Evolutionary conservation across 257 asterid species (phyloP), one percentile per base, ranked within the genome.

Genomic region (Solanum etuberosum): DNA sequence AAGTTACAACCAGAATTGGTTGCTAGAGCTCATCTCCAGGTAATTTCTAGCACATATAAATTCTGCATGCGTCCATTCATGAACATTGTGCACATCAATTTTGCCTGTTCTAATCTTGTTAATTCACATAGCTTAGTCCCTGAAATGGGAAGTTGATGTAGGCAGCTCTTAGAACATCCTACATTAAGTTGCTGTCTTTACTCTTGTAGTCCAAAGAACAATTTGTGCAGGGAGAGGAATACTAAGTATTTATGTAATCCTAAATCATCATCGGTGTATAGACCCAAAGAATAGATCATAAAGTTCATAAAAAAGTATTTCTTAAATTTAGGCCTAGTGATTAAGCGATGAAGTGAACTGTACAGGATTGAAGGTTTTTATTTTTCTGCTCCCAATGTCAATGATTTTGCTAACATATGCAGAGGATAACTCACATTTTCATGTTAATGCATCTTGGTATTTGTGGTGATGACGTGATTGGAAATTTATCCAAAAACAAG

Each of bases 11-110:
- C 99, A 40, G 99, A 96, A 89, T 92, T 97, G 91, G 95, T 96
- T 85, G 93, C 99, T 89, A 92, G 99, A 92, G 95, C 97, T 91
- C 89, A 92, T 93, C 89, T 97, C 88, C 99, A 96, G 99, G 99
- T 97, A 89, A 80, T 65, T 51, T 89, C 71, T 77, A 54, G 16
- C 73, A 72, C 68, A 72, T 71, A 14, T 43, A 29, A 54, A 35
- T 35, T 67, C 74, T 31, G 27, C 40, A 31, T 40, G n/a, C 4
- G 5, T 42, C 31, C 6, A 73, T 10, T 32, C 83, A 23, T 38
- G 83, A 23, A 76, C 57, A 40, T 40, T 40, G 35, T 40, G 83
- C 57, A 6, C 21, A 42, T 27, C 65, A 67, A 38, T 68, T 25
- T 16, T 85, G 82, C 40, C 23, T 27, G 82, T 85, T 67, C 83